phyloP scores from a whole-genome alignment of 495 filamentous ascomycete genomes.

The Glonium stellatum region DNA sequence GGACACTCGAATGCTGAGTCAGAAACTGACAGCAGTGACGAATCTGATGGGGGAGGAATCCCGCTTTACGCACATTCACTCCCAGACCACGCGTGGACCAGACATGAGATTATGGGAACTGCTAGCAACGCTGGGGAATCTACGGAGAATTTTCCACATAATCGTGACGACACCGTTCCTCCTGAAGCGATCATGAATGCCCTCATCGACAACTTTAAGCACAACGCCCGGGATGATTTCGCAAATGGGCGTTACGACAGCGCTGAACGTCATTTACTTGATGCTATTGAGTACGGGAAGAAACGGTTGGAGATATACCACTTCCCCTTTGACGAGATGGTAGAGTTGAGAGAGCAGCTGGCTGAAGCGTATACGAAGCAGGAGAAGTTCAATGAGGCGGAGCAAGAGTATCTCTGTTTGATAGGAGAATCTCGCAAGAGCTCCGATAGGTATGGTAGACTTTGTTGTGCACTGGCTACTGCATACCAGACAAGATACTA shows the following conservation, averaged over 20 bases:
- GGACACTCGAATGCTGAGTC: not conserved
- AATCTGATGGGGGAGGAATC: not conserved
- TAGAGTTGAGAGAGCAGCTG: not conserved
- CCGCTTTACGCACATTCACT: not conserved
- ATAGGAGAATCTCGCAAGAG: not conserved
- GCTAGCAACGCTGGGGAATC: too few relatives aligned
- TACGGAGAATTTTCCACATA: too few relatives aligned
- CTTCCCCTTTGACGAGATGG: not conserved
- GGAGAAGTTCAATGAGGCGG: not conserved
- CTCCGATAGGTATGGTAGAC: not conserved
- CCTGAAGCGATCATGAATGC: not conserved
- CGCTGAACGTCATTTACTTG: not conserved
- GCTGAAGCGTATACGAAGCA: not conserved
- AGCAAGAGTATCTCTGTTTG: not conserved
- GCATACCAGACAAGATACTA: not conserved
- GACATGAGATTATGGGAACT: too few relatives aligned
- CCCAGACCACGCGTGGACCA: too few relatives aligned
- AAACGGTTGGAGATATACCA: not conserved
- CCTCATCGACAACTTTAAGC: not conserved
- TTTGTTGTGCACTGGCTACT: not conserved
- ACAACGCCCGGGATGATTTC: not conserved
- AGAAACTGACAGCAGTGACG: not conserved
- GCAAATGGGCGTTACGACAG: not conserved
- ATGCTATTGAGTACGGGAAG: not conserved
- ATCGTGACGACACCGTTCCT: not conserved